A percentile compares a stretch with the other conserved stretches of the same genome.
Conservation (phyloP, 768 basidiomycete genomes). For the Dioszegia aurantiaca region DNA sequence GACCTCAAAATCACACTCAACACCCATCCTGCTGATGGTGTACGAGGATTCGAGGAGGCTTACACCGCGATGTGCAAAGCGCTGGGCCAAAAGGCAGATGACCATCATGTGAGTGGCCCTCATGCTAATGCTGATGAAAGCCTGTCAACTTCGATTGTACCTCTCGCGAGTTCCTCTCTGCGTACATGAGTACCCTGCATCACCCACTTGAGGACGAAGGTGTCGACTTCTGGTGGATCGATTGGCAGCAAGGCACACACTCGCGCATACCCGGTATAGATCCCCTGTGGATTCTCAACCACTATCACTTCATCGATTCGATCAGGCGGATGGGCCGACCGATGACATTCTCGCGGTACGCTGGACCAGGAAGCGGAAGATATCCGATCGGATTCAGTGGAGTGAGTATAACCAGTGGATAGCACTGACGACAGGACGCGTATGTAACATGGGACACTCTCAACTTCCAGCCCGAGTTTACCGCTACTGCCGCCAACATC, state of each 20-base stretch:
- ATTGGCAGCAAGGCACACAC: conserved; percentile 33
- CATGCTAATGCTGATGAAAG: conserved; percentile 6
- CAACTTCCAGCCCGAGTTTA: conserved; percentile 35
- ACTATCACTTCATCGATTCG: conserved; percentile 34
- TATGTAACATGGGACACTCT: conserved; percentile 33
- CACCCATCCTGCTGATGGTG: conserved; percentile 35
- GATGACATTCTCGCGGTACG: conserved; percentile 29
- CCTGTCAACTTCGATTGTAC: conserved; percentile 31
- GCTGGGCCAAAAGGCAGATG: conserved; percentile 21
- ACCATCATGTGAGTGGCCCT: conserved; percentile 11
- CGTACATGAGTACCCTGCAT: conserved; percentile 28
- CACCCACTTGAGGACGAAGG: conserved; percentile 33
- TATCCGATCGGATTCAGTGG: conserved; percentile 37
- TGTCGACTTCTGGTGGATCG: conserved; percentile 40
- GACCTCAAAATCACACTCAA: conserved; percentile 31
- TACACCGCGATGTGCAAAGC: conserved; percentile 33
- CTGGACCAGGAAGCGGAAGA: conserved; percentile 30
- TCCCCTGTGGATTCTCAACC: conserved; percentile 35
- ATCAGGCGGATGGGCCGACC: conserved; percentile 18
- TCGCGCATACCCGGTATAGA: conserved; percentile 26
- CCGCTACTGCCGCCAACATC: conserved; percentile 32
- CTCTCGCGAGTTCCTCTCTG: conserved; percentile 25
- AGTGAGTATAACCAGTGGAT: conserved; percentile 9
- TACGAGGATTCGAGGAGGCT: conserved; percentile 29
- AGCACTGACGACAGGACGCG: conserved; percentile 21